Conservation (phyloP, 1,284 basidiomycete species). For the Malassezia yamatoensis region DNA sequence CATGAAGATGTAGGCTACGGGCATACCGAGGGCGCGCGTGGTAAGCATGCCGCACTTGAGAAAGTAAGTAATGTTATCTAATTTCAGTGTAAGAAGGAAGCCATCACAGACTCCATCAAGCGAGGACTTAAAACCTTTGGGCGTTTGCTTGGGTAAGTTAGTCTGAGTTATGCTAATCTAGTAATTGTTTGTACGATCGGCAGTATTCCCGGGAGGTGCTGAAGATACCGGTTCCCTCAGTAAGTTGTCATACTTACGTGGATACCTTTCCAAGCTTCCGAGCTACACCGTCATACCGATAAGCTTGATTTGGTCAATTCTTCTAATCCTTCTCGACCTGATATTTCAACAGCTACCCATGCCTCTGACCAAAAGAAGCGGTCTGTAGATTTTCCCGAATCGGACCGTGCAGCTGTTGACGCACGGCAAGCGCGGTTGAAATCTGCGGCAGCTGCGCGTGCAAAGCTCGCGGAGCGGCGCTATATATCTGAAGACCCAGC, state of each 20-base stretch:
- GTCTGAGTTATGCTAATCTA: neutral
- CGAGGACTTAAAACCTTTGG: conserved; percentile 83
- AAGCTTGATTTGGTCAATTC: neutral
- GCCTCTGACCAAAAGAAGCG: too few species aligned
- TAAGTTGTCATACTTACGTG: conserved; percentile 50
- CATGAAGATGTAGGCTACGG: conserved; percentile 79
- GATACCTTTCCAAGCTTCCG: conserved; percentile 3
- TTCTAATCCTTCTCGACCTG: neutral
- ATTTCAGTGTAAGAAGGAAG: conserved; percentile 84
- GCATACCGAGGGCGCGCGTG: conserved; percentile 68
- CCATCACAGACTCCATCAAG: conserved; percentile 87
- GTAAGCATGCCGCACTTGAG: conserved; percentile 75
- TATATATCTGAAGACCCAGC: neutral
- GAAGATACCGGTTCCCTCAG: conserved; percentile 67
- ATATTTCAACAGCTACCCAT: too few species aligned
- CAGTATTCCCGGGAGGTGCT: conserved; percentile 69
- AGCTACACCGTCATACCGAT: conserved; percentile 11
- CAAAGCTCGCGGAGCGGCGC: neutral
- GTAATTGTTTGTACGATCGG: conserved; percentile 89
- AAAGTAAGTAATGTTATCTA: conserved; percentile 58
- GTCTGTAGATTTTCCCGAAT: neutral
- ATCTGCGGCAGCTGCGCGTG: conserved; percentile 1
- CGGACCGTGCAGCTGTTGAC: neutral
- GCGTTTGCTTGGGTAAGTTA: conserved; percentile 63
- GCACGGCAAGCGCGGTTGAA: neutral